Evolutionary conservation across 441 rosid species (phyloP).

Genomic region (Daphne laureola): DNA sequence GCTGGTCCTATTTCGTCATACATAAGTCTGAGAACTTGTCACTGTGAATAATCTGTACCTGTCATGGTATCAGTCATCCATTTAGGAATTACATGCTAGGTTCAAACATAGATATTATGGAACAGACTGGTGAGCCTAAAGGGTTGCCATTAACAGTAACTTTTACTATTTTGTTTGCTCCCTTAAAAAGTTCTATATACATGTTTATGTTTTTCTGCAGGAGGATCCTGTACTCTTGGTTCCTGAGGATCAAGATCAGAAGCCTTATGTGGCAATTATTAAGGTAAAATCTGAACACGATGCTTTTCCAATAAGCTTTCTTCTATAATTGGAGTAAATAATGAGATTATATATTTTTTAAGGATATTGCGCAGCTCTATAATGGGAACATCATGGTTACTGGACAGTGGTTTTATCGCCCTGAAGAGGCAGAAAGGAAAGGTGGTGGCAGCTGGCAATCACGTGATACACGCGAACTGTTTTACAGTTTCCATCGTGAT

Average conservation of each 20-base stretch:
- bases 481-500: conserved; percentile 88
- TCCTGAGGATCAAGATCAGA: conserved; percentile 59
- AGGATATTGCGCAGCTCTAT: conserved; percentile 65
- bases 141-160: not conserved
- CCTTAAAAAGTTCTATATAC: not conserved
- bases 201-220: conserved; percentile 22
- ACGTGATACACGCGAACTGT: conserved; percentile 69
- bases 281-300: conserved; percentile 39
- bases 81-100: no score
- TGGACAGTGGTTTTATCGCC: conserved; percentile 96
- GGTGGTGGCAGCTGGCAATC: conserved; percentile 92
- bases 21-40: no score
- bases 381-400: conserved; percentile 67
- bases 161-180: not conserved
- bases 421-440: conserved; percentile 83
- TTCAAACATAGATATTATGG: no score
- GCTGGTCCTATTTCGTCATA: no score
- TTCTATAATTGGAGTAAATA: not conserved
- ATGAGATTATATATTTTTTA: conserved; percentile 11
- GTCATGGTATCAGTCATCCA: no score
- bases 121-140: no score
- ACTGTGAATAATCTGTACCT: no score
- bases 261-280: conserved; percentile 82
- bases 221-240: conserved; percentile 86
- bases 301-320: conserved; percentile 7